phyloP scores from a whole-genome alignment of 1,139 yeast species.

The Ogataea hybrid region DNA sequence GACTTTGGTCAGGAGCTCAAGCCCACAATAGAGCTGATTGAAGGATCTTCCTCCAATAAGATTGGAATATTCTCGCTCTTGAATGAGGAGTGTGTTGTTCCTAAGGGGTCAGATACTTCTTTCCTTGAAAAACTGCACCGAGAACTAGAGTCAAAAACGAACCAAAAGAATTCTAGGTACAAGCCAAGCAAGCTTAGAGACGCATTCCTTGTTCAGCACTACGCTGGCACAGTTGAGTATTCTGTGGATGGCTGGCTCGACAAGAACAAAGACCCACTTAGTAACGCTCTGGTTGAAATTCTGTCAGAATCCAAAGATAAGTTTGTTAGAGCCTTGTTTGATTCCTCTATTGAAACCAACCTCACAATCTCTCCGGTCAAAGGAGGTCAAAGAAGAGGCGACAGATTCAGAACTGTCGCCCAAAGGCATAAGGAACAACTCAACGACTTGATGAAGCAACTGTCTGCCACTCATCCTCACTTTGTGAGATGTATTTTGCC shows the following conservation, averaged over 20 bases:
- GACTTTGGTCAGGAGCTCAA: slow-evolving; percentile 97
- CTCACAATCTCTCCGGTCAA: slow-evolving; percentile 31
- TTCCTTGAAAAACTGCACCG: slow-evolving; percentile 77
- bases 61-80: slow-evolving; percentile 86
- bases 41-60: slow-evolving; percentile 57
- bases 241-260: slow-evolving; percentile 91
- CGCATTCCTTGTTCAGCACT: slow-evolving; percentile 83
- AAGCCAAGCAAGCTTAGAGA: slow-evolving; percentile 62
- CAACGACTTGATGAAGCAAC: slow-evolving; percentile 64
- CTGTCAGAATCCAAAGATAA: slow-evolving; percentile 56
- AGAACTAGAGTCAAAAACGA: slow-evolving; percentile 52
- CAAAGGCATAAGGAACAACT: slow-evolving; percentile 86
- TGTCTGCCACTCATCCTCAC: slow-evolving; percentile 86
- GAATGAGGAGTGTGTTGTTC: slow-evolving; percentile 95
- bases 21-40: slow-evolving; percentile 91
- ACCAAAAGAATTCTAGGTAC: slow-evolving; percentile 38
- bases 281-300: slow-evolving; percentile 63
- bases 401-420: slow-evolving; percentile 76
- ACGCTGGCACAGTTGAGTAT: slow-evolving; percentile 95
- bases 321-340: slow-evolving; percentile 50
- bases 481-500: slow-evolving; percentile 97
- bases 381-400: slow-evolving; percentile 30
- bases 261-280: slow-evolving; percentile 92
- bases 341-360: slow-evolving; percentile 27
- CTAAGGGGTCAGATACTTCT: slow-evolving; percentile 79